Evolutionary conservation across 176 grass and related monocot species (phyloP), one percentile per base, ranked within the genome.

Genomic region (Pharus latifolius): DNA sequence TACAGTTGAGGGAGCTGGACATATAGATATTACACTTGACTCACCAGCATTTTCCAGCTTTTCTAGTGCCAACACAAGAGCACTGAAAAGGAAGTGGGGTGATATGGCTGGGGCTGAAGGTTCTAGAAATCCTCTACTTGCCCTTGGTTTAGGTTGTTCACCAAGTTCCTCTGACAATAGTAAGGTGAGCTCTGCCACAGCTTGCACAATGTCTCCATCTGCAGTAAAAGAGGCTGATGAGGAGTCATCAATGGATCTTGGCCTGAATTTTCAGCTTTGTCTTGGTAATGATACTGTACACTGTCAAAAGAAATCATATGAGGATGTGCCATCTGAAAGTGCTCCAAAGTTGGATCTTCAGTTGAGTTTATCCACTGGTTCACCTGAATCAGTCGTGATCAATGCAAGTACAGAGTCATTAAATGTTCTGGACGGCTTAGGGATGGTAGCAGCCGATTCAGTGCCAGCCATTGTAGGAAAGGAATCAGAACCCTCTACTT

Each of bases 221-320:
- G 86, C 83, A n/a, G 60, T 75, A 7, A 95, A 83, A 72, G 90
- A 95, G 40, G 65, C 69, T 69, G 82, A 91, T 62, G 96, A 86
- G 33, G 84, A 80, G 32, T 90, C 87, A 28, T 86, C 90, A 55
- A 42, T 73, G 19, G 72, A 88, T 74, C 72, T 84, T 37, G 85
- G 73, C 50, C 79, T 99, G 65, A 86, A 82, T 72, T 81, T 86
- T 23, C 74, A 93, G 60, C 70, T 88, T 64, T 58, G 34, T 74
- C 29, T 88, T 77, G 55, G 76, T 15, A 73, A 78, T 78, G 76
- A 73, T 56, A 58, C 54, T 49, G 47, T 23, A n/a, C 29, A 51
- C 10, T 70, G 51, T 78, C 59, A 59, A 63, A 76, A 82, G 34
- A 91, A 86, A 56, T 66, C 73, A 49, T 50, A 28, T 80, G 34